A percentile compares a stretch with the other conserved stretches of the same genome.
phyloP scores from a whole-genome alignment of 192 early-diverging fungal species.

The Backusella macrospora region DNA sequence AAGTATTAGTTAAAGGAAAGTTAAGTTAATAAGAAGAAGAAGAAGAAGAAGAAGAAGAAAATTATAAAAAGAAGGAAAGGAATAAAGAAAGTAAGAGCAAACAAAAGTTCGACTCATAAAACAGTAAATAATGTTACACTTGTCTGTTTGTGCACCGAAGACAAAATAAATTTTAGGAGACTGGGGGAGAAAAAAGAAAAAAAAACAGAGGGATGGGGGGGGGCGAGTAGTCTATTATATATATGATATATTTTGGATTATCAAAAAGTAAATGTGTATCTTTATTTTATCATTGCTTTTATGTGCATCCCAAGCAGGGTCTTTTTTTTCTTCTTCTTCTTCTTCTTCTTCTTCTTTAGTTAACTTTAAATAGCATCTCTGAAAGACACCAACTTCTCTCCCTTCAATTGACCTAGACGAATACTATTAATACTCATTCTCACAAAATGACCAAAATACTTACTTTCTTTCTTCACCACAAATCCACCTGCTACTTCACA shows the following conservation, averaged over 20 bases:
- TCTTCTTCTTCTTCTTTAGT: constrained; percentile 14
- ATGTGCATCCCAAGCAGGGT: constrained; percentile 1
- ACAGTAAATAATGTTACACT: constrained; percentile 21
- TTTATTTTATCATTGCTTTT: constrained; percentile 4
- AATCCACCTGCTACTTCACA: constrained; percentile 80
- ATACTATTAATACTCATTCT: not conserved
- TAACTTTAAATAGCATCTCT: constrained; percentile 30
- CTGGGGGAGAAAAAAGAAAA: not conserved
- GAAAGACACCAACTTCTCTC: constrained; percentile 39
- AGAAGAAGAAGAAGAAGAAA: constrained; percentile 19
- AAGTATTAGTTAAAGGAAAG: not conserved
- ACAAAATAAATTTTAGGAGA: not conserved
- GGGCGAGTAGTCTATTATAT: not conserved
- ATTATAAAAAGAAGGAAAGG: constrained; percentile 22
- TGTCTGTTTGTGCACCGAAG: constrained; percentile 12
- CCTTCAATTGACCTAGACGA: constrained; percentile 38
- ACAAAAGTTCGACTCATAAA: constrained; percentile 8
- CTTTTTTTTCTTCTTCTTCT: too few species aligned
- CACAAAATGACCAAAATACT: constrained; percentile 23
- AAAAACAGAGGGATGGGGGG: too few species aligned
- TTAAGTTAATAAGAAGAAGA: not conserved
- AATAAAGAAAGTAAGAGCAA: constrained; percentile 5
- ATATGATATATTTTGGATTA: not conserved
- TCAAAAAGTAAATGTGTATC: not conserved
- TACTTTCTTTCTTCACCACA: constrained; percentile 70